These are phyloP conservation scores for Globisporangium cylindrosporum DNA, from an alignment of 352 stramenopile genomes.

Conservation along the genomic window DNA sequence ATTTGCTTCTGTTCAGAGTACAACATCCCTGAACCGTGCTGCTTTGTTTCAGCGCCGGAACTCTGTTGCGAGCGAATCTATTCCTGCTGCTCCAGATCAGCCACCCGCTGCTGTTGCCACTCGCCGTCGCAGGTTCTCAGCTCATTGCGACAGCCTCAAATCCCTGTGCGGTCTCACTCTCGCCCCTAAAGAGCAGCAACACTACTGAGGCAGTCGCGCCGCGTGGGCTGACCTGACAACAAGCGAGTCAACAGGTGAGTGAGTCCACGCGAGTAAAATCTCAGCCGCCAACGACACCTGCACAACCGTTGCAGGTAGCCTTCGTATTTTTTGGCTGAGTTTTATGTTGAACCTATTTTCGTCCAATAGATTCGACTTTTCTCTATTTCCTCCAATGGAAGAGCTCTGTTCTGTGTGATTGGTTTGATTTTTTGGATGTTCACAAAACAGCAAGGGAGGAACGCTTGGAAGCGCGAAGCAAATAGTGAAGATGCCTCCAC, in stretches of 20 bases:
- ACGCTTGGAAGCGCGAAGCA: background rate
- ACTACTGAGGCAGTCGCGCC: background rate
- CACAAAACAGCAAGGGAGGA: constrained; percentile 12
- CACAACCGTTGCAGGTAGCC: background rate
- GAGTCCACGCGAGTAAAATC: background rate
- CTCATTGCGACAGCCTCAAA: background rate
- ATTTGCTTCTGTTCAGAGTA: background rate
- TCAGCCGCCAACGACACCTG: background rate
- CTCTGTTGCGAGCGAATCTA: constrained; percentile 13
- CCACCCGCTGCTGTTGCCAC: background rate
- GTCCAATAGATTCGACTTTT: background rate
- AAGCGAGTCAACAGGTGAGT: background rate
- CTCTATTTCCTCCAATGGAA: constrained; percentile 2
- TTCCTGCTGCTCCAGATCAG: background rate
- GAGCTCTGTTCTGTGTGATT: background rate
- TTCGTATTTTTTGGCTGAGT: background rate
- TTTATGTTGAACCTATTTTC: background rate
- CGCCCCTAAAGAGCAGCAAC: background rate
- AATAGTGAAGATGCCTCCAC: constrained; percentile 15
- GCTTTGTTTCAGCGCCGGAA: constrained; percentile 10
- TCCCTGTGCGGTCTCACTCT: background rate
- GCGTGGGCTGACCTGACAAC: background rate
- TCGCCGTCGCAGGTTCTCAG: constrained; percentile 13
- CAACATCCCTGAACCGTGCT: background rate
- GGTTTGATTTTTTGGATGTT: constrained; percentile 7